Conservation (phyloP, 108 stramenopile species). For the Parmales sp. region DNA sequence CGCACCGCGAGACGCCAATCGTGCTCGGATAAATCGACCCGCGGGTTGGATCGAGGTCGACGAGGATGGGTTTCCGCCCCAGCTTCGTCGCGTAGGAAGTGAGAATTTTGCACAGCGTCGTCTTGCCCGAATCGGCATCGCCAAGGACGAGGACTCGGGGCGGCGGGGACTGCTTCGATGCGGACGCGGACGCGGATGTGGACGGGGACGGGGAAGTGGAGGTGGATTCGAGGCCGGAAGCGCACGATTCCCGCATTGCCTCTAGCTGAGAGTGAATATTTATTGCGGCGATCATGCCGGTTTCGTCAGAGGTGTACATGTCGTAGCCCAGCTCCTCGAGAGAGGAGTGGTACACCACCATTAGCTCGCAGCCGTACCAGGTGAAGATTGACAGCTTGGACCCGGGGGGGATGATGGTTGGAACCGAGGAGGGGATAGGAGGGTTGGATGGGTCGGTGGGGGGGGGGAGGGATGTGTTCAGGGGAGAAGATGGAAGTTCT, state of each 20-base stretch:
- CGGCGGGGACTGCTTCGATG: neutral
- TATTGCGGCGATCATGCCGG: slow-evolving; percentile 46
- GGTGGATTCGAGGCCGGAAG: slow-evolving; percentile 8
- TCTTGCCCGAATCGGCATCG: slow-evolving; percentile 68
- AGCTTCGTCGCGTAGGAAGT: slow-evolving; percentile 70
- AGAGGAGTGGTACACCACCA: no score
- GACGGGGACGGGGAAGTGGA: no score
- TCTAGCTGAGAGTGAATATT: slow-evolving; percentile 78
- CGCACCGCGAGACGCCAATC: no score
- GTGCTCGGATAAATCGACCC: no score
- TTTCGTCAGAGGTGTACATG: slow-evolving; percentile 55
- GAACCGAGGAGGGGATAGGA: no score
- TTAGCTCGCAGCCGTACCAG: slow-evolving; percentile 67
- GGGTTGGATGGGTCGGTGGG: no score
- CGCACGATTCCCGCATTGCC: slow-evolving; percentile 67
- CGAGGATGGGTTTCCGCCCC: slow-evolving; percentile 60
- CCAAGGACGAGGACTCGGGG: slow-evolving; percentile 65
- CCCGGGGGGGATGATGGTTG: slow-evolving; percentile 44
- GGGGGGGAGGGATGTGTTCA: no score
- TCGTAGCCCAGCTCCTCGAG: slow-evolving; percentile 34
- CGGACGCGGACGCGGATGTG: no score
- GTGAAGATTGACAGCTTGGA: slow-evolving; percentile 72
- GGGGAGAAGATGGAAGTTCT: no score
- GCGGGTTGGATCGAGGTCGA: slow-evolving; percentile 70
- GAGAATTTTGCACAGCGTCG: slow-evolving; percentile 51